A percentile compares a stretch with the other conserved stretches of the same genome.
These are phyloP conservation scores for Podila verticillata DNA, from an alignment of 192 early-diverging fungal species.

Conservation along the genomic window DNA sequence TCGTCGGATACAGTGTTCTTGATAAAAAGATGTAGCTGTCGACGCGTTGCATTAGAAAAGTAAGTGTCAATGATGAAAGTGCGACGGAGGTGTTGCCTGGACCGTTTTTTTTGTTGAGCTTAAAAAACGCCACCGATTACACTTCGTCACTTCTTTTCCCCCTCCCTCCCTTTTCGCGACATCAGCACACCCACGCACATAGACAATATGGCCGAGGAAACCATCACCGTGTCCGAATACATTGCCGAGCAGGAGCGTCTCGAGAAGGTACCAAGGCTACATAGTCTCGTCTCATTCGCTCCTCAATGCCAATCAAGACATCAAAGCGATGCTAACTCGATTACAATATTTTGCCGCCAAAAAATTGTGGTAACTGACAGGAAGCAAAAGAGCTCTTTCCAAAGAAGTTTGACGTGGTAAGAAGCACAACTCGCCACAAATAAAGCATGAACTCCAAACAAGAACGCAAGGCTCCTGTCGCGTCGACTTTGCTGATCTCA, in stretches of 20 bases:
- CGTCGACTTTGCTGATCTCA: too few relatives aligned
- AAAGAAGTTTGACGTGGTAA: constrained; percentile 51
- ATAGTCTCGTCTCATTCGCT: neutral
- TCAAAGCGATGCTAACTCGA: neutral
- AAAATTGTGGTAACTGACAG: neutral
- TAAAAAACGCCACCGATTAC: too few relatives aligned
- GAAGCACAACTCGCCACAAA: neutral
- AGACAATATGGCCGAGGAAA: constrained; percentile 39
- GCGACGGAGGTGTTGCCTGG: too few relatives aligned
- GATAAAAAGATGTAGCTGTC: too few relatives aligned
- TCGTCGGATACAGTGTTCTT: too few relatives aligned
- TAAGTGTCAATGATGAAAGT: too few relatives aligned
- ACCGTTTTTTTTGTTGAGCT: too few relatives aligned
- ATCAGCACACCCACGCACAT: neutral
- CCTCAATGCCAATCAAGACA: neutral
- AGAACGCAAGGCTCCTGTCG: too few relatives aligned
- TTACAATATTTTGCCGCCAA: neutral
- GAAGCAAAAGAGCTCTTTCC: constrained; percentile 46
- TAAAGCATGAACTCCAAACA: neutral
- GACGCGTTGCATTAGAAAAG: too few relatives aligned
- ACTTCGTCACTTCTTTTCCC: neutral
- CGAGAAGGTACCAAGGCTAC: constrained; percentile 16
- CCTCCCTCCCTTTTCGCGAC: neutral
- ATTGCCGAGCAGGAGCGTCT: constrained; percentile 46
- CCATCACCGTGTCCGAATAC: constrained; percentile 51